These are phyloP conservation scores for Didymella keratinophila DNA, from an alignment of 2,329 filamentous ascomycete species.

Conservation along the genomic window DNA sequence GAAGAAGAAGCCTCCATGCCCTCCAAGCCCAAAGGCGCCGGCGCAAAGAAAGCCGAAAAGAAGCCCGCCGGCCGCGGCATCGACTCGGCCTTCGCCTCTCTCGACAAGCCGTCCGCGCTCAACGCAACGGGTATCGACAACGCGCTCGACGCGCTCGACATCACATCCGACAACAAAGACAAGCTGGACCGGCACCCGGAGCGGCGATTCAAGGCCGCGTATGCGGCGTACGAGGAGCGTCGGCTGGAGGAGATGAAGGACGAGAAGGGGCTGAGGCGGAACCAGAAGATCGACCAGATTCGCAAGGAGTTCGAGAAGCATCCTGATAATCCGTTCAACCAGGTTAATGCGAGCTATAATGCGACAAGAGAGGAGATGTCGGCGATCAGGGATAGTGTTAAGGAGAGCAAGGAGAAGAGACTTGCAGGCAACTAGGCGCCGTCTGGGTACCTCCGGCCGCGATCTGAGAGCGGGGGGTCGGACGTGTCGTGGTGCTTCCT, in stretches of 20 bases:
- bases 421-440: slow-evolving; percentile 50
- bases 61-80: slow-evolving; percentile 66
- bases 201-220: slow-evolving; percentile 85
- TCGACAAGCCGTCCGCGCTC: slow-evolving; percentile 63
- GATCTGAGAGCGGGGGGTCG: neutral
- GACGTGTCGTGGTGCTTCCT: neutral
- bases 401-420: slow-evolving; percentile 75
- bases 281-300: slow-evolving; percentile 85
- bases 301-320: slow-evolving; percentile 94
- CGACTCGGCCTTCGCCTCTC: slow-evolving; percentile 63
- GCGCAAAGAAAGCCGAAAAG: slow-evolving; percentile 68
- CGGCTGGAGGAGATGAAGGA: slow-evolving; percentile 84
- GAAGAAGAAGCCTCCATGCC: slow-evolving; percentile 79
- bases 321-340: slow-evolving; percentile 95
- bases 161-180: slow-evolving; percentile 67
- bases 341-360: slow-evolving; percentile 79
- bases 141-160: slow-evolving; percentile 82
- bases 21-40: slow-evolving; percentile 70
- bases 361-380: slow-evolving; percentile 78
- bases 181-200: slow-evolving; percentile 92
- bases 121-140: slow-evolving; percentile 92
- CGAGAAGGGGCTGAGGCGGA: slow-evolving; percentile 80
- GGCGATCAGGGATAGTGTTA: slow-evolving; percentile 71
- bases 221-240: slow-evolving; percentile 80
- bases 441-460: neutral